Evolutionary conservation across 202 grass and related monocot species (phyloP).

Genomic region (Elaeis oleifera): DNA sequence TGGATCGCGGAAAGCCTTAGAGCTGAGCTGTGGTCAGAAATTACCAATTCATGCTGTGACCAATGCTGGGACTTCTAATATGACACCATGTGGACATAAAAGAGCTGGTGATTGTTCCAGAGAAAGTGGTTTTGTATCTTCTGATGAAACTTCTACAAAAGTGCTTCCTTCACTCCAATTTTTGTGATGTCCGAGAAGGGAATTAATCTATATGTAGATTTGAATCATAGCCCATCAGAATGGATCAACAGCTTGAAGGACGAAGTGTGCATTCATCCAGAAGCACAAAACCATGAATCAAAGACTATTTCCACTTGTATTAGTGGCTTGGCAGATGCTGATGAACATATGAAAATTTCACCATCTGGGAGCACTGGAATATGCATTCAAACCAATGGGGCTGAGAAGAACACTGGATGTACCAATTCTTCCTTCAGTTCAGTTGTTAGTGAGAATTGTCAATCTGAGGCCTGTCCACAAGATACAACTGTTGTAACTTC

Average conservation of each 20-base stretch:
- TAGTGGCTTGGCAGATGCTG: slow-evolving; percentile 41
- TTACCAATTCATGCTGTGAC: slow-evolving; percentile 5
- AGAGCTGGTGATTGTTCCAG: slow-evolving; percentile 19
- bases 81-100: neutral
- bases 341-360: slow-evolving; percentile 27
- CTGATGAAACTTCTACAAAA: slow-evolving; percentile 28
- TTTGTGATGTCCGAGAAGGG: slow-evolving; percentile 73
- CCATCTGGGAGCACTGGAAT: slow-evolving; percentile 28
- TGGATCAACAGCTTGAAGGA: slow-evolving; percentile 54
- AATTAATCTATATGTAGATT: slow-evolving; percentile 71
- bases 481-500: slow-evolving; percentile 36
- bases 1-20: slow-evolving; percentile 17
- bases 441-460: slow-evolving; percentile 49
- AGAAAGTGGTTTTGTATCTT: slow-evolving; percentile 21
- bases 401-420: slow-evolving; percentile 31
- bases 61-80: slow-evolving; percentile 9
- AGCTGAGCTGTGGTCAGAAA: neutral
- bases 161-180: slow-evolving; percentile 43
- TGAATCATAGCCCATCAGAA: slow-evolving; percentile 46
- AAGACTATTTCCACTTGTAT: slow-evolving; percentile 38
- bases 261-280: slow-evolving; percentile 32
- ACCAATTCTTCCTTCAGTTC: slow-evolving; percentile 73
- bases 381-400: slow-evolving; percentile 28
- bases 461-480: slow-evolving; percentile 31
- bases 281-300: slow-evolving; percentile 17